Base-by-base conservation (phyloP, 495 filamentous ascomycete genomes). In the Durotheca rogersii region DNA sequence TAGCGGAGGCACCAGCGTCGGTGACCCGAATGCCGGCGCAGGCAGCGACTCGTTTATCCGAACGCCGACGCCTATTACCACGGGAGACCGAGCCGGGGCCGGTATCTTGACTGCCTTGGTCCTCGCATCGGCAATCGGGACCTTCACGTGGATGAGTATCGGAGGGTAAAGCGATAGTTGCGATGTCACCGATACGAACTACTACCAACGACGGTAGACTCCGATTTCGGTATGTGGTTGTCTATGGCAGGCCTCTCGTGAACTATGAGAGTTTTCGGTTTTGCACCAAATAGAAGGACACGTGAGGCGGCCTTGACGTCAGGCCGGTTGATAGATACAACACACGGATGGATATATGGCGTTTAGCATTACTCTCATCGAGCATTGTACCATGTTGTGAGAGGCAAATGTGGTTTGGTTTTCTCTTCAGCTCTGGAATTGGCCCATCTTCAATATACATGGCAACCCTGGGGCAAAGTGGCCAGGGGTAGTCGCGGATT, bases 1-100 rank as follows among this genome's bases (percentile, higher is more conserved):
- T 1, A 74, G 60, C 1, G 84, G 83, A 6, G 83, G 83, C 29
- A 85, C 76, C 0, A 84, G 81, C 37, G 71, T 73, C 50, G 76
- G 80, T 25, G 70, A 87, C 53, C 78, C 83, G 1, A 69, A 67
- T 12, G 83, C 83, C 1, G 83, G 83, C 17, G 68, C 70, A 4
- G 54, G 55, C n/a, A 53, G 46, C 39, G 54, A 60, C 18, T 55
- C 52, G 1, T 57, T 64, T 20, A 42, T 18, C 12, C 44, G 62
- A 9, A 41, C 45, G 5, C 38, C 65, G 12, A 34, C 61, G 1
- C 60, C 62, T 7, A 73, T 84, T 40, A 79, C 72, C 0, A 69
- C 66, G 3, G 75, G 67, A 7, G 82, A 86, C 41, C 69, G 66
- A 4, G 80, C 75, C 0, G 81, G 80, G 33, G 82, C 82, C 7